Evolutionary conservation across 305 asterid species (phyloP), one percentile per base, ranked within the genome.

Genomic region (Fraxinus sp.): DNA sequence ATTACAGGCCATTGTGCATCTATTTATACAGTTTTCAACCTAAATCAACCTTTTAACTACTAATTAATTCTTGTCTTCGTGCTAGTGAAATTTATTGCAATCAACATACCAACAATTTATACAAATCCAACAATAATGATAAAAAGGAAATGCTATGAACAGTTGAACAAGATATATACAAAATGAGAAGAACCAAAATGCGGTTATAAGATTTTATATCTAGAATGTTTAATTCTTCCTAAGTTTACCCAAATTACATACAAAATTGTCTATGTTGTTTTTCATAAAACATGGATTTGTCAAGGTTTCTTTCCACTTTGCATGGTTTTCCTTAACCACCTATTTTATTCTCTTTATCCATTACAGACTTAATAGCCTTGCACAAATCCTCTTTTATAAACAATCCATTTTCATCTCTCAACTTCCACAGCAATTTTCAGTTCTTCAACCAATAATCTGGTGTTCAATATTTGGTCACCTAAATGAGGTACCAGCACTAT

Each of bases 391-490:
- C 95, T 83, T 88, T 92, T 0, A 88, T 85, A 81, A 93, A 89
- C 94, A 92, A 78, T 9, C 88, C 92, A 90, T 82, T 93, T 3
- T 87, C 91, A 26, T 91, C 96, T 28, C 77, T 85, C 86, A 33
- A 94, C 97, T 91, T 93, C 96, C 78, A 92, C 94, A 33, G 91
- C 97, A 84, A 90, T 94, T 82, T 87, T 84, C 79, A 91, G 81
- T 77, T 93, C 97, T 80, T 83, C 90, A 22, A 92, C 90, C 87
- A 94, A 78, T 76, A 92, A 83, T 82, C 96, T 86, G 26, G 95
- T 80, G 88, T 90, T 90, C 87, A 94, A 75, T 5, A 87, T 87
- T 26, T 93, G 95, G 79, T 94, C 97, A 46, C 91, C 92, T 82
- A 92, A 44, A 18, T 88, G 81, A 44, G 98, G 96, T 44, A 92